Percentiles rank a stretch among this genome's conserved stretches.
Conservation (phyloP, 2,329 filamentous ascomycete species). For the Colletotrichum kahawae region DNA sequence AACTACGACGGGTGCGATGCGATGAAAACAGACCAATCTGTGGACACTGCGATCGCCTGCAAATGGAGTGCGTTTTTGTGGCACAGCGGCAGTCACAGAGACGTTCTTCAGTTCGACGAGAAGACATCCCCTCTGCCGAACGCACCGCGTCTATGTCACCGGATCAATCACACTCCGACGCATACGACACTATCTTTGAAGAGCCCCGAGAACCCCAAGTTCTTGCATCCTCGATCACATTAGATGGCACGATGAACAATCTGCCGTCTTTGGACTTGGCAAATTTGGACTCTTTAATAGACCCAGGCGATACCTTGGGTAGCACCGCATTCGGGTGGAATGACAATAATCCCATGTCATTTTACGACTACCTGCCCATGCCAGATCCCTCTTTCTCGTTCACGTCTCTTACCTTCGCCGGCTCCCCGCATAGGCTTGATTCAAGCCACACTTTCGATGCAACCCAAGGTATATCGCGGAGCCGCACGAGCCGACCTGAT, state of each 20-base stretch:
- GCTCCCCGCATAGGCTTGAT: background rate
- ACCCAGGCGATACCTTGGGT: background rate
- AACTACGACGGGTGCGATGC: background rate
- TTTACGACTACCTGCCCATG: background rate
- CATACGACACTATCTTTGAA: background rate
- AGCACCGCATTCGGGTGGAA: background rate
- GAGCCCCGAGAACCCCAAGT: background rate
- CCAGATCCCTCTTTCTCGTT: background rate
- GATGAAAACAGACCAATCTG: background rate
- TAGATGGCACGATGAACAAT: background rate
- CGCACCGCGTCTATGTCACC: background rate
- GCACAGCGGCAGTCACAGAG: background rate
- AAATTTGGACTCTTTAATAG: background rate
- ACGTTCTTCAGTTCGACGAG: background rate
- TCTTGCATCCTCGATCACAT: background rate
- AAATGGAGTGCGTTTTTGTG: background rate
- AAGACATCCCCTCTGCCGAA: background rate
- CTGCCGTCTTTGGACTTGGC: background rate
- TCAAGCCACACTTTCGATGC: background rate
- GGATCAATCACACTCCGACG: background rate
- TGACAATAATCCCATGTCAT: background rate
- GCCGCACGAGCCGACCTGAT: background rate
- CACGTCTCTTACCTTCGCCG: background rate
- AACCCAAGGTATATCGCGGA: background rate
- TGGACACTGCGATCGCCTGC: background rate